Conservation (phyloP, 73 alveolate species). For the Tetrahymena thermophila region DNA sequence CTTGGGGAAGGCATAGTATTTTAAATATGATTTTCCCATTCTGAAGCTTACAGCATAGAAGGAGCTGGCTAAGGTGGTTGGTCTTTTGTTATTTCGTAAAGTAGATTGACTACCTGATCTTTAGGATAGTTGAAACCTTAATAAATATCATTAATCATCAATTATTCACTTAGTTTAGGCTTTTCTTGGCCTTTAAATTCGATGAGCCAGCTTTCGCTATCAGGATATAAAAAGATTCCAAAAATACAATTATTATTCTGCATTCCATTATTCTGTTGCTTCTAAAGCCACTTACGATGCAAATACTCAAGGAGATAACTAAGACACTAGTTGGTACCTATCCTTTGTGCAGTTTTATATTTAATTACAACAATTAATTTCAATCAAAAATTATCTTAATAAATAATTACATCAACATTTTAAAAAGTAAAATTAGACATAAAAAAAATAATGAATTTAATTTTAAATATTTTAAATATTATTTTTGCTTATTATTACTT, state of each 20-base stretch:
- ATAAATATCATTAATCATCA: background rate
- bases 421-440: background rate
- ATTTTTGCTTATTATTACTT: background rate
- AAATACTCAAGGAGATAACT: background rate
- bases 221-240: background rate
- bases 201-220: background rate
- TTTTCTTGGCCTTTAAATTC: background rate
- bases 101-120: background rate
- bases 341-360: background rate
- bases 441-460: no score
- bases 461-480: background rate
- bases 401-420: background rate
- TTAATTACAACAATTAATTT: background rate
- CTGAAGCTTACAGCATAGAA: background rate
- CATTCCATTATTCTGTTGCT: background rate
- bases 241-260: background rate
- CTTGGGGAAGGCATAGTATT: background rate
- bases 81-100: background rate
- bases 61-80: background rate
- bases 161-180: background rate
- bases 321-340: background rate
- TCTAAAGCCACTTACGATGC: background rate
- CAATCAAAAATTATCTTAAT: background rate
- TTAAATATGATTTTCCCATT: background rate
- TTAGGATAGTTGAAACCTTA: background rate